Percentiles rank a stretch among this genome's conserved stretches.
phyloP scores from a whole-genome alignment of 2,329 filamentous ascomycete species.

The Aspergillus floridensis region DNA sequence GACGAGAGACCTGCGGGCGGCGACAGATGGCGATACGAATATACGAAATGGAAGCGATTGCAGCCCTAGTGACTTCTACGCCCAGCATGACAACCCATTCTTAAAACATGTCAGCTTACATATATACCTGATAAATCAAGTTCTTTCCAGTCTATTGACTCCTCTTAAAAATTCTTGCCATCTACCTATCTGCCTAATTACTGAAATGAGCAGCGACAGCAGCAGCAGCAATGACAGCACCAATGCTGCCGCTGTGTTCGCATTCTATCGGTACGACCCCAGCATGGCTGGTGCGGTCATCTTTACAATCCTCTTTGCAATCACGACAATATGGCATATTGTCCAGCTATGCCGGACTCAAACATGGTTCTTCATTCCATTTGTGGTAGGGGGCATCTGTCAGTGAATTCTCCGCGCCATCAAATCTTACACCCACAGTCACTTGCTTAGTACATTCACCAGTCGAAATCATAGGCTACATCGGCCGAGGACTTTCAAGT shows the following conservation, averaged over 20 bases:
- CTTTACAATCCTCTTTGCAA: neutral
- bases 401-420: neutral
- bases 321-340: neutral
- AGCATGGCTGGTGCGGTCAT: neutral
- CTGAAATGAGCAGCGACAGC: neutral
- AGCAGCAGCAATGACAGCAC: too few species aligned
- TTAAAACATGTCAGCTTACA: too few species aligned
- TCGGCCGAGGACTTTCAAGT: neutral
- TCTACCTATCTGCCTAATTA: neutral
- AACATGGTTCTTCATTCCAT: neutral
- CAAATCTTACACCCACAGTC: neutral
- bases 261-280: neutral
- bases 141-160: too few species aligned
- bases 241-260: neutral
- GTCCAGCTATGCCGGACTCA: neutral
- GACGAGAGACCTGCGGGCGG: too few species aligned
- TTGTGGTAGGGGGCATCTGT: neutral
- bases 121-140: too few species aligned
- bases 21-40: too few species aligned
- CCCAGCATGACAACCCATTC: too few species aligned
- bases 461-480: slow-evolving; percentile 1
- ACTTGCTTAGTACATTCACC: neutral
- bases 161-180: too few species aligned
- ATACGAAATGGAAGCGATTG: too few species aligned
- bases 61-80: too few species aligned